Percentiles rank a stretch among this genome's conserved stretches.
phyloP scores from a whole-genome alignment of 2,329 filamentous ascomycete species.

The Paracorniculantispora psalliotae region DNA sequence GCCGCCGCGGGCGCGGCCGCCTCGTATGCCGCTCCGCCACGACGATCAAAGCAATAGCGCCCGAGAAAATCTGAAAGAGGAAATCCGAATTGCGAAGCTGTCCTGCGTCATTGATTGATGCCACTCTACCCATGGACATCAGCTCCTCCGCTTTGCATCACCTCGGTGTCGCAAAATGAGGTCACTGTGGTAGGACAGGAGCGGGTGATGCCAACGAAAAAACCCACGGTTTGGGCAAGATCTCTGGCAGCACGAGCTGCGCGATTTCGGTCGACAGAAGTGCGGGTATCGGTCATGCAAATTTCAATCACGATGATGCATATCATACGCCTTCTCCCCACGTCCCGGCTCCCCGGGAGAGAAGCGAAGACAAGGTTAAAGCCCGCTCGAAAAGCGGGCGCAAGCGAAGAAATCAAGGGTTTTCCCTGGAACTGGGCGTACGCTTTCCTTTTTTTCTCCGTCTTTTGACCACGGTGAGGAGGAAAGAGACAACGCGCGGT shows the following conservation, averaged over 20 bases:
- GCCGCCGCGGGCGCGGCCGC: no score
- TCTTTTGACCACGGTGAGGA: not conserved
- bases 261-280: not conserved
- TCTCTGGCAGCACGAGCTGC: not conserved
- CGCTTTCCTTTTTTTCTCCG: not conserved
- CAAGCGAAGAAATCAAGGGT: not conserved
- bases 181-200: not conserved
- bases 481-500: slow-evolving; percentile 2
- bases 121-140: no score
- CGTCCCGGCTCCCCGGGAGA: not conserved
- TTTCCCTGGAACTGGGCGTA: no score
- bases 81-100: not conserved
- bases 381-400: not conserved
- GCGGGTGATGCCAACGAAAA: no score
- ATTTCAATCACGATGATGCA: slow-evolving; percentile 2
- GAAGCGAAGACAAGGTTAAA: not conserved
- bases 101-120: not conserved
- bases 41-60: not conserved
- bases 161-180: not conserved
- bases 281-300: not conserved
- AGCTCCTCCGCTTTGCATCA: not conserved
- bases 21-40: not conserved
- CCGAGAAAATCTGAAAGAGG: not conserved
- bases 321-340: slow-evolving; percentile 5
- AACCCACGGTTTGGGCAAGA: no score